Percentiles rank a stretch among this genome's conserved stretches.
These are phyloP conservation scores for Pholiota molesta DNA, from an alignment of 768 basidiomycete species.

Conservation along the genomic window DNA sequence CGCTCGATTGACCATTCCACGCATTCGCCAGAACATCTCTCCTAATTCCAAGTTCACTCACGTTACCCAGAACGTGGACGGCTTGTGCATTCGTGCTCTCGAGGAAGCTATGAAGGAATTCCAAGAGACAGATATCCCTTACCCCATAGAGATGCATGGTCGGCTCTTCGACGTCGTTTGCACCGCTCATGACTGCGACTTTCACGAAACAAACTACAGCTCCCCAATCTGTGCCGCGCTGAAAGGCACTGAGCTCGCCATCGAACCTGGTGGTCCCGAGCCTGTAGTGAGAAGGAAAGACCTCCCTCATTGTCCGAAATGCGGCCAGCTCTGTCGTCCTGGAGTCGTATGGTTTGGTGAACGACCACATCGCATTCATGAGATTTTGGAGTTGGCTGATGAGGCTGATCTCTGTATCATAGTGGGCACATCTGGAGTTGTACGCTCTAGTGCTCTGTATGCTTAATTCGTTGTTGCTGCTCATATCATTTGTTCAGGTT, in stretches of 20 bases:
- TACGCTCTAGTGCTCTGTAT: constrained; percentile 19
- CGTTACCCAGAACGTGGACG: constrained; percentile 51
- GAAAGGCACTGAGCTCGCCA: neutral
- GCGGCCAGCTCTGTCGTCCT: constrained; percentile 39
- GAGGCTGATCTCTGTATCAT: constrained; percentile 42
- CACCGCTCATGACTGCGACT: constrained; percentile 7
- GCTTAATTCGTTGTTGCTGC: neutral
- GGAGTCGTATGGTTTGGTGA: constrained; percentile 54
- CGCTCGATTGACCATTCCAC: constrained; percentile 36
- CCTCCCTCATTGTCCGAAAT: constrained; percentile 12
- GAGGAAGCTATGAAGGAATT: constrained; percentile 17
- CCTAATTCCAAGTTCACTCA: constrained; percentile 31
- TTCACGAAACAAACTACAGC: neutral
- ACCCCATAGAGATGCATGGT: constrained; percentile 52
- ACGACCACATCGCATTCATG: constrained; percentile 32
- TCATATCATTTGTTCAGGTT: constrained; percentile 25
- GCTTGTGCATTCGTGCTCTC: constrained; percentile 36
- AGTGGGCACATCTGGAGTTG: constrained; percentile 47
- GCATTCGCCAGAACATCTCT: constrained; percentile 29
- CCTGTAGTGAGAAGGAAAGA: neutral
- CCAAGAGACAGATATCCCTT: neutral
- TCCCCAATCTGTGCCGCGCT: neutral
- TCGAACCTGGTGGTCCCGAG: neutral
- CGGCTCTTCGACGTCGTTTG: constrained; percentile 45
- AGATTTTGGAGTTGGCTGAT: constrained; percentile 35